Evolutionary conservation across 129 eudicot species (phyloP).

Genomic region (Artemisia tridentata): DNA sequence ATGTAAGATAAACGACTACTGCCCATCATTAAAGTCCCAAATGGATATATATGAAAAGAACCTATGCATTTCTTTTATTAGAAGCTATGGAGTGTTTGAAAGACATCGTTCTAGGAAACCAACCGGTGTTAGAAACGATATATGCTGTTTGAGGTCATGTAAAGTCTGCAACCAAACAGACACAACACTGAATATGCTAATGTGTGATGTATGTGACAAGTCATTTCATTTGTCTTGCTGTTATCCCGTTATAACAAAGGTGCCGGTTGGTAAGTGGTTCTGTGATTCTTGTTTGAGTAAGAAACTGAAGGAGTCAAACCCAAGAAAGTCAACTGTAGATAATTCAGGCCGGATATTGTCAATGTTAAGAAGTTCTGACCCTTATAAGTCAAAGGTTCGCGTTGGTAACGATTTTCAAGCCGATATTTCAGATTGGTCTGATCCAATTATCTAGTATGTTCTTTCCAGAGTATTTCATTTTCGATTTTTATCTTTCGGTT

Average conservation of each 20-base stretch:
- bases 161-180: constrained; percentile 46
- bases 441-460: neutral
- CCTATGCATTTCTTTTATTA: constrained; percentile 41
- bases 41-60: neutral
- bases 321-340: neutral
- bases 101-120: constrained; percentile 25
- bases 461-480: neutral
- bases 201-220: constrained; percentile 78
- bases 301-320: neutral
- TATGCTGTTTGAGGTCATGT: constrained; percentile 47
- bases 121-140: constrained; percentile 7
- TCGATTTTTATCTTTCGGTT: neutral
- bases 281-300: constrained; percentile 57
- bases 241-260: constrained; percentile 39
- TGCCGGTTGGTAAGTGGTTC: constrained; percentile 63
- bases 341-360: neutral
- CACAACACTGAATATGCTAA: constrained; percentile 50
- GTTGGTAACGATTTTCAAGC: neutral
- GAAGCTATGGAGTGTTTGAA: constrained; percentile 47
- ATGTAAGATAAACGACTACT: neutral
- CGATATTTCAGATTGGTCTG: neutral
- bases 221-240: constrained; percentile 72
- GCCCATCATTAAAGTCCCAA: neutral
- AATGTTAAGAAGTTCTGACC: neutral
- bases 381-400: neutral